These are phyloP conservation scores for Quaeritorhiza haematococci DNA, from an alignment of 371 early-diverging fungal genomes.

Conservation along the genomic window DNA sequence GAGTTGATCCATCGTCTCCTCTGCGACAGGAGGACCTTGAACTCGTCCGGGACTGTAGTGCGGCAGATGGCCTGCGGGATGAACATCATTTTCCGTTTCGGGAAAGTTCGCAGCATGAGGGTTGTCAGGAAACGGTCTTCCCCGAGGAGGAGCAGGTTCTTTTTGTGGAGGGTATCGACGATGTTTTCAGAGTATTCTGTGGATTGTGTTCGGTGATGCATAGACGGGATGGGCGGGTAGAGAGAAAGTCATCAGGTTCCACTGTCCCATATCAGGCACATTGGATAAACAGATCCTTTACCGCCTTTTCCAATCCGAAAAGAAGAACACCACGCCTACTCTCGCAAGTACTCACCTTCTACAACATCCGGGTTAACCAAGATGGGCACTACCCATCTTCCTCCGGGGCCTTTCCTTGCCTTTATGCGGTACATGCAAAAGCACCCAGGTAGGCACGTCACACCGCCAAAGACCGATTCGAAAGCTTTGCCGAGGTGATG, in stretches of 20 bases:
- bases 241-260: too few relatives aligned
- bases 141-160: slow-evolving; percentile 96
- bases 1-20: slow-evolving; percentile 98
- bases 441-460: slow-evolving; percentile 95
- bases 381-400: slow-evolving; percentile 54
- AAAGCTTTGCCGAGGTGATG: slow-evolving; percentile 93
- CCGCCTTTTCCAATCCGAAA: too few relatives aligned
- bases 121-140: slow-evolving; percentile 98
- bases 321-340: too few relatives aligned
- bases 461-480: slow-evolving; percentile 95
- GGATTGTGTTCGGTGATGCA: slow-evolving; percentile 73
- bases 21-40: slow-evolving; percentile 87
- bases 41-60: slow-evolving; percentile 90
- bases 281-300: too few relatives aligned
- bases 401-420: slow-evolving; percentile 38
- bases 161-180: slow-evolving; percentile 95
- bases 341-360: too few relatives aligned
- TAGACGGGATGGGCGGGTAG: slow-evolving; percentile 86
- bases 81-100: slow-evolving; percentile 88
- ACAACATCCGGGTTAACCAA: slow-evolving; percentile 92
- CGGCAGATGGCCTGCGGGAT: slow-evolving; percentile 90
- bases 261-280: too few relatives aligned
- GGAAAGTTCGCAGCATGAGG: slow-evolving; percentile 93
- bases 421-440: slow-evolving; percentile 75
- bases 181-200: slow-evolving; percentile 92